phyloP scores from a whole-genome alignment of 805 yeast species.

The Ogataea ganodermae region DNA sequence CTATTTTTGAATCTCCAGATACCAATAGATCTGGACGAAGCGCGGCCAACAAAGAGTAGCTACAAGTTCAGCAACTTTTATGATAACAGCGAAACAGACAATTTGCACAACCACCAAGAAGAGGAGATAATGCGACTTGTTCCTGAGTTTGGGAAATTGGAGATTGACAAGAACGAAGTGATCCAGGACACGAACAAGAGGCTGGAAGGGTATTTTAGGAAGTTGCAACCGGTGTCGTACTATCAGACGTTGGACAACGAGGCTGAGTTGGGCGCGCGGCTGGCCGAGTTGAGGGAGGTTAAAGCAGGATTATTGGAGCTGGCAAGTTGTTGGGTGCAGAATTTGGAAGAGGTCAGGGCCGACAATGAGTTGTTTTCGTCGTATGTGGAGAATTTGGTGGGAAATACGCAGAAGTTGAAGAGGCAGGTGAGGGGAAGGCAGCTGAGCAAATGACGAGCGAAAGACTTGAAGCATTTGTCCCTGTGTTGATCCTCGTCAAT shows the following conservation, averaged over 20 bases:
- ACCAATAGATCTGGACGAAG: slow-evolving; percentile 70
- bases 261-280: slow-evolving; percentile 41
- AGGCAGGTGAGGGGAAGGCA: slow-evolving; percentile 33
- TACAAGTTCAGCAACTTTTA: slow-evolving; percentile 14
- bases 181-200: slow-evolving; percentile 24
- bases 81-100: slow-evolving; percentile 15
- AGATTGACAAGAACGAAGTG: slow-evolving; percentile 33
- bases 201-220: slow-evolving; percentile 25
- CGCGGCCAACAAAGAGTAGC: slow-evolving; percentile 26
- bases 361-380: slow-evolving; percentile 81
- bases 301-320: slow-evolving; percentile 38
- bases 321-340: slow-evolving; percentile 50
- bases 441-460: background rate
- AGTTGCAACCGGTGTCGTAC: slow-evolving; percentile 30
- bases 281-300: slow-evolving; percentile 40
- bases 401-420: slow-evolving; percentile 81
- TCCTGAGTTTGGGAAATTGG: slow-evolving; percentile 39
- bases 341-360: slow-evolving; percentile 48
- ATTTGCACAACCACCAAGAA: slow-evolving; percentile 8
- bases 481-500: no score
- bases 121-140: slow-evolving; percentile 22
- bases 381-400: slow-evolving; percentile 87
- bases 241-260: slow-evolving; percentile 22
- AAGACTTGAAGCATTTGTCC: no score
- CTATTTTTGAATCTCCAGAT: slow-evolving; percentile 66